Base-by-base conservation (phyloP, 2,329 filamentous ascomycete genomes). In the Drechslerella stenobrocha region DNA sequence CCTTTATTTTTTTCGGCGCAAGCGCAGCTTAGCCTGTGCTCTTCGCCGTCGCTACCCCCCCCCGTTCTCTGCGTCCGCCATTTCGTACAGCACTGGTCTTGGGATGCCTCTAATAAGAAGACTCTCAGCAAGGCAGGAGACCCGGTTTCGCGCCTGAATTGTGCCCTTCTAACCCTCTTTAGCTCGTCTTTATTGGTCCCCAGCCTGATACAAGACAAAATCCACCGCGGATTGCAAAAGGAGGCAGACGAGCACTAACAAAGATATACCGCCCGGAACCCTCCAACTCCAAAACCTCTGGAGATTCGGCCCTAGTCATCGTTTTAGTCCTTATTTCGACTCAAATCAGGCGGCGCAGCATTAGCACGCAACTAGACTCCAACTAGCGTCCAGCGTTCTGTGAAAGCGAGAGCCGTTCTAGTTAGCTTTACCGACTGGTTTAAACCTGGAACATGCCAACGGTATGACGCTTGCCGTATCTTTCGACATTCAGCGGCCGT, bases 131-230 rank as follows among this genome's bases (percentile, higher is more conserved):
- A 66, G 61, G 61, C 47, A 66, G 61, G 55, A 59, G 61, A 66
- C 53, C 61, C 50, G 44, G 61, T 66, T 66, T 66, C 61, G 61
- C 61, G 61, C 61, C 52, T 51, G 56, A 51, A 35, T 34, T 52
- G 13, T 52, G 46, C 34, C 28, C 35, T 28, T 51, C 28, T 24
- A 35, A n/a, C 37, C 18, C 35, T 52, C 32, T 52, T 60, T 20
- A 28, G 22, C 55, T 47, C 59, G 52, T 59, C 61, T 66, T 34
- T 30, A 59, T 59, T 55, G 23, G 53, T 42, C 13, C 53, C 52
- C 61, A 59, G 34, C 42, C 53, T 66, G 61, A 66, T 55, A 66
- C 53, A 50, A 66, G 61, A 66, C 55, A 47, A 59, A 66, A 66
- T 66, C 35, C 53, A 45, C 53, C 34, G 48, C 44, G 35, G 45